Evolutionary conservation across 139 green algal genomes (phyloP).

Genomic region (Deuterostichococcus epilithicus): DNA sequence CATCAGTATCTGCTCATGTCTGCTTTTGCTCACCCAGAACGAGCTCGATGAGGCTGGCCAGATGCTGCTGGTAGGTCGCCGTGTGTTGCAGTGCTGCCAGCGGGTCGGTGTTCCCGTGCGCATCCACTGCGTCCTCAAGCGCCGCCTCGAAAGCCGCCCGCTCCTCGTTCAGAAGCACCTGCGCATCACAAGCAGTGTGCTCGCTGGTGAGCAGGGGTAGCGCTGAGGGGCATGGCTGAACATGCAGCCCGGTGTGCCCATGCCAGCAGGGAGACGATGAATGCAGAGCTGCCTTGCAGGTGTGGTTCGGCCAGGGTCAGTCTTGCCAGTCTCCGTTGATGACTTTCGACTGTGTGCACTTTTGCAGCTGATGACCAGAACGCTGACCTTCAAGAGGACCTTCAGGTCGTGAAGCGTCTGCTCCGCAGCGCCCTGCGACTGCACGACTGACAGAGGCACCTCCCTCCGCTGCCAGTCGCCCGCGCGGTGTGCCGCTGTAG

Average conservation of each 20-base stretch:
- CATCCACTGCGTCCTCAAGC: neutral
- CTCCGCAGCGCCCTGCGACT: too few relatives aligned
- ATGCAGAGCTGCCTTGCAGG: too few relatives aligned
- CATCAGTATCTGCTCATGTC: too few relatives aligned
- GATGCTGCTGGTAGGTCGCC: conserved; percentile 28
- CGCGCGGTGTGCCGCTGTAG: neutral
- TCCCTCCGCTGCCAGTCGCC: conserved; percentile 22
- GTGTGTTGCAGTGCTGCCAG: conserved; percentile 21
- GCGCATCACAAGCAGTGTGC: conserved; percentile 10
- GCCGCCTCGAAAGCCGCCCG: conserved; percentile 13
- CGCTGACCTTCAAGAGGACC: neutral
- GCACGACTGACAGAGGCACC: conserved; percentile 31
- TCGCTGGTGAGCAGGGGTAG: conserved; percentile 38
- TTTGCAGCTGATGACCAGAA: neutral
- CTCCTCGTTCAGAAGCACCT: conserved; percentile 42
- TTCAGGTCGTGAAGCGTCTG: neutral
- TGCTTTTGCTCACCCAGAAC: neutral
- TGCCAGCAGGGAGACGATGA: too few relatives aligned
- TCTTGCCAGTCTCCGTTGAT: too few relatives aligned
- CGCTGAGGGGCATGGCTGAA: conserved; percentile 8
- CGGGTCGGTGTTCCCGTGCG: conserved; percentile 10
- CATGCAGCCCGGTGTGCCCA: too few relatives aligned
- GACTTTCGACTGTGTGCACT: too few relatives aligned
- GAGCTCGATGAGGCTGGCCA: conserved; percentile 29
- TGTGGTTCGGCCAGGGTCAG: too few relatives aligned